These are phyloP conservation scores for Cytospora paraplurivora DNA, from an alignment of 2,329 filamentous ascomycete genomes.

Conservation along the genomic window DNA sequence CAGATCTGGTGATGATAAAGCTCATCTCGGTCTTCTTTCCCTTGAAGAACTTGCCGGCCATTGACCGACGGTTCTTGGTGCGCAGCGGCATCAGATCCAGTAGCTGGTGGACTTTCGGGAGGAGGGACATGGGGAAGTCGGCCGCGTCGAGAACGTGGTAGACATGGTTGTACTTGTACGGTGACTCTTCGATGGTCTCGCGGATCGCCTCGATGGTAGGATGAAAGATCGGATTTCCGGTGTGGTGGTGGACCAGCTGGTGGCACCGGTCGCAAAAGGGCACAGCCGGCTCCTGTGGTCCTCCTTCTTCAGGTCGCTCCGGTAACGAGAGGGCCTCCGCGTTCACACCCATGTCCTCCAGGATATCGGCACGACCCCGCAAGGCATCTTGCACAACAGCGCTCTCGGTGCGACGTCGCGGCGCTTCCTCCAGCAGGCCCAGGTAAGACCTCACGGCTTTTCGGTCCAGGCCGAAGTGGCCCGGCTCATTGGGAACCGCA, in stretches of 20 bases:
- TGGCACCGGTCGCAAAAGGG: slow-evolving; percentile 90
- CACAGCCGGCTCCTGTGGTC: slow-evolving; percentile 37
- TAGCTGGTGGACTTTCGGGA: slow-evolving; percentile 73
- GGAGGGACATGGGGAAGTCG: slow-evolving; percentile 92
- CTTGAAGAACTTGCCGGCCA: slow-evolving; percentile 63
- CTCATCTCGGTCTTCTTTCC: slow-evolving; percentile 76
- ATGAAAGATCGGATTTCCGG: slow-evolving; percentile 72
- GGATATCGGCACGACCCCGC: slow-evolving; percentile 44
- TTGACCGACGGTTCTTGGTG: slow-evolving; percentile 77
- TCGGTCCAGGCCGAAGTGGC: slow-evolving; percentile 58
- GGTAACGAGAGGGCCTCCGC: slow-evolving; percentile 41
- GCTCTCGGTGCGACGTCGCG: slow-evolving; percentile 43
- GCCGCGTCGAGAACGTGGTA: slow-evolving; percentile 95
- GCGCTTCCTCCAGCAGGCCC: slow-evolving; percentile 36
- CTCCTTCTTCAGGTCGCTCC: neutral
- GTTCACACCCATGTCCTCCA: slow-evolving; percentile 51
- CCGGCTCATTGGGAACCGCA: slow-evolving; percentile 52
- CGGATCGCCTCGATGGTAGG: slow-evolving; percentile 80
- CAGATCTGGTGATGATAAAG: slow-evolving; percentile 88
- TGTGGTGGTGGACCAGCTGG: slow-evolving; percentile 73
- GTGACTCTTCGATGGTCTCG: slow-evolving; percentile 84
- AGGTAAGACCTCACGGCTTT: slow-evolving; percentile 55
- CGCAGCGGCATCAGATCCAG: slow-evolving; percentile 74
- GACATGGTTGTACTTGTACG: slow-evolving; percentile 87
- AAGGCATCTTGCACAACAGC: slow-evolving; percentile 51